A percentile compares a stretch with the other conserved stretches of the same genome.
These are phyloP conservation scores for Carex littledalei DNA, from an alignment of 176 grass and related monocot genomes.

Conservation along the genomic window DNA sequence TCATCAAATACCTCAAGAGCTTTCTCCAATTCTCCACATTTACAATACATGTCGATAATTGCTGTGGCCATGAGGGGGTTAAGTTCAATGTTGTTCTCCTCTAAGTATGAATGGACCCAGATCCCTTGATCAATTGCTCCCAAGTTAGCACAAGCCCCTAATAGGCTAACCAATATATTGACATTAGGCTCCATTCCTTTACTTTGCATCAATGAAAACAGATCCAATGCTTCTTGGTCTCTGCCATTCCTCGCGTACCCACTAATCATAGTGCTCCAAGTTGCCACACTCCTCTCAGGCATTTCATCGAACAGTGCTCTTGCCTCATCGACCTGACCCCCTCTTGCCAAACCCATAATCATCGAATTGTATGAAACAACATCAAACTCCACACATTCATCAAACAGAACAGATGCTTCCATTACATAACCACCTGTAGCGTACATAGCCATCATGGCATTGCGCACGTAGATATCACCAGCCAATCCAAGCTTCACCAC, in stretches of 20 bases:
- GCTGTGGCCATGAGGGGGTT: constrained; percentile 52
- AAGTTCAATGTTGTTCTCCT: constrained; percentile 21
- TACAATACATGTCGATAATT: constrained; percentile 67
- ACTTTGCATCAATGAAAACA: constrained; percentile 55
- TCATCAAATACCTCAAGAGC: constrained; percentile 47
- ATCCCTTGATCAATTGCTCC: constrained; percentile 56
- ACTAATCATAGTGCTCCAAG: constrained; percentile 71
- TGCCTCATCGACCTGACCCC: constrained; percentile 36
- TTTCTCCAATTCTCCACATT: constrained; percentile 42
- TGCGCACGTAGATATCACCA: constrained; percentile 44
- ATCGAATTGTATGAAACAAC: constrained; percentile 55
- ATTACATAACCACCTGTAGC: constrained; percentile 26
- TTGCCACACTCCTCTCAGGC: constrained; percentile 38
- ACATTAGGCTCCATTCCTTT: constrained; percentile 53
- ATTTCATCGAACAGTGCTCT: constrained; percentile 53
- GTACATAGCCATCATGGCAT: constrained; percentile 69
- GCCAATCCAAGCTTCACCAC: constrained; percentile 58
- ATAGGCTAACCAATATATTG: constrained; percentile 48
- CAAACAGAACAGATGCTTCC: constrained; percentile 35
- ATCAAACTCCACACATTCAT: constrained; percentile 31
- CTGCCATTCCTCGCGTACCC: constrained; percentile 35
- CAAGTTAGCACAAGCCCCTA: constrained; percentile 49
- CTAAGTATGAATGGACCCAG: constrained; percentile 59
- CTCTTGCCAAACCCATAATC: constrained; percentile 46
- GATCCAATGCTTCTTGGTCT: constrained; percentile 34